phyloP scores from a whole-genome alignment of 208 protist genomes.

The Acanthamoeba sp. region DNA sequence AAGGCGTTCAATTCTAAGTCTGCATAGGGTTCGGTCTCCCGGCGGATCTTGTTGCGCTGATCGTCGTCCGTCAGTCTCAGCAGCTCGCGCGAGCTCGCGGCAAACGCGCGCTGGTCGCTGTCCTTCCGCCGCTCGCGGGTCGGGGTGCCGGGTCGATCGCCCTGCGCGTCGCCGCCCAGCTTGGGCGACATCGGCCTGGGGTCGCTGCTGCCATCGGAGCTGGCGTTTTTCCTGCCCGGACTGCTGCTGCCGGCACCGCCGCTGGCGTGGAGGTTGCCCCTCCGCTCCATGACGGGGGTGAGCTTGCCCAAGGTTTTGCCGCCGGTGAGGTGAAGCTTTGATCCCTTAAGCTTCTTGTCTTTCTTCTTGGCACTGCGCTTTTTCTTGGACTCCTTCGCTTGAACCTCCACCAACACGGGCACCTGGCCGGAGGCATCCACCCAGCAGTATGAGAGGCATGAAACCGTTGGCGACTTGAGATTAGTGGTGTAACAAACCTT shows the following conservation, averaged over 20 bases:
- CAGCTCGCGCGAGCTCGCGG: not conserved
- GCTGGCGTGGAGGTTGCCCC: not conserved
- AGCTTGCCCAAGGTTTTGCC: not conserved
- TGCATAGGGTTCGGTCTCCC: not conserved
- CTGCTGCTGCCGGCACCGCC: not conserved
- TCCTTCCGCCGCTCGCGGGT: not conserved
- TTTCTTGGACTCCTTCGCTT: slow-evolving; percentile 1
- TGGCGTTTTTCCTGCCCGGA: not conserved
- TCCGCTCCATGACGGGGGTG: not conserved
- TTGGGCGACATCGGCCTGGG: not conserved
- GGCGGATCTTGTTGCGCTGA: not conserved
- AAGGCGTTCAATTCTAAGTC: not conserved
- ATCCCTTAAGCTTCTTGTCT: slow-evolving; percentile 18
- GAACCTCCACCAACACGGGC: not conserved
- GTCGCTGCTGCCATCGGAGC: not conserved
- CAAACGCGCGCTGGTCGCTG: not conserved
- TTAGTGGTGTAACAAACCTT: not conserved
- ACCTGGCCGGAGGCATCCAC: not conserved
- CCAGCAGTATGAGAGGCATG: not conserved
- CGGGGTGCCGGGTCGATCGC: not conserved
- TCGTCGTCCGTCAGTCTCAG: not conserved
- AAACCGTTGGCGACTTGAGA: too few species aligned
- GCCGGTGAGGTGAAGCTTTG: not conserved
- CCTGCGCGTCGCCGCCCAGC: not conserved
- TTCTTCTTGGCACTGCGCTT: slow-evolving; percentile 21